Base-by-base conservation (phyloP, 805 yeast species). In the Cyberlindnera amylophila region DNA sequence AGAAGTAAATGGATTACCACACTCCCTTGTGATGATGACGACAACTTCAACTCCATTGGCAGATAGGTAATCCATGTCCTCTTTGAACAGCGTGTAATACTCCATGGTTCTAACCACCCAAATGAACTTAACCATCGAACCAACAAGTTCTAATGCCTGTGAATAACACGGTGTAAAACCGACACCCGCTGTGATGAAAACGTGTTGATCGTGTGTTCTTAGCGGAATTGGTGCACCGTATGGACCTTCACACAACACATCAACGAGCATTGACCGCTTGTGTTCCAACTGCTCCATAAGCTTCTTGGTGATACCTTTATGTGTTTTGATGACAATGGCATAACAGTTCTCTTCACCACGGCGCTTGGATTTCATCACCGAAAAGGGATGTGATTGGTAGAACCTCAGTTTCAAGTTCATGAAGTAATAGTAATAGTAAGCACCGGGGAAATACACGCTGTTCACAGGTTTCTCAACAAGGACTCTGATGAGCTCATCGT, bases 331-430 rank as follows among this genome's bases (percentile, higher is more conserved):
- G 43, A 66, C 70, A 38, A 75, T 61, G 7, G 66, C 63, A 24
- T 75, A 51, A 19, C 46, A 50, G 21, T 50, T 38, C 32, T 49
- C 52, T 38, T 57, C 62, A 13, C 55, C 62, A 35, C 54, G 53
- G 62, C 67, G 44, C 62, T 42, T 64, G 1, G 67, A 66, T 21
- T 72, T 63, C 49, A 75, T 67, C 10, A 75, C 62, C 3, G 90
- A 81, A 61, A 85, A 83, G 10, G 91, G 91, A 58, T 84, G 89
- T 4, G 83, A 77, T 58, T 83, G 87, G 37, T 38, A 54, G 77
- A 77, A 46, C 69, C 66, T 17, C 4, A 50, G 21, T 6, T 61
- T 55, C 16, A 71, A 63, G 37, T 74, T 62, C 39, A 81, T 48
- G 58, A 83, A 79, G 61, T 81, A 74, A 34, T 84, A 61, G 53